Conservation (phyloP, 2,329 filamentous ascomycete species). For the Penicillium sp. region DNA sequence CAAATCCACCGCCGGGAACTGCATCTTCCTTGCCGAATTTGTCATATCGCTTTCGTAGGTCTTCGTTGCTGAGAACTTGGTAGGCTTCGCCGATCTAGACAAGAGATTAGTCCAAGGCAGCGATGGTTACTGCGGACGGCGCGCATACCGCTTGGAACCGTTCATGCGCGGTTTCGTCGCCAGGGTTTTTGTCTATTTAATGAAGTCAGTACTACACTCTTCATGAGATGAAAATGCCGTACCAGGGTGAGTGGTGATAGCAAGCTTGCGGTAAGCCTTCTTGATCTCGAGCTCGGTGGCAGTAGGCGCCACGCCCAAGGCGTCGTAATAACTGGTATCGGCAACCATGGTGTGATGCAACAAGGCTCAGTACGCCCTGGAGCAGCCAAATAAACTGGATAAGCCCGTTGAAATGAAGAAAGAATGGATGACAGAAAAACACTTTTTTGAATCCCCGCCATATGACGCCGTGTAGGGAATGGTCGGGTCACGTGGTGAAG, state of each 20-base stretch:
- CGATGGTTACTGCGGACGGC: neutral
- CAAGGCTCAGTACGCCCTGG: constrained; percentile 3
- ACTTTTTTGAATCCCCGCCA: neutral
- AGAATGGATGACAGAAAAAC: neutral
- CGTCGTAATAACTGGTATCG: constrained; percentile 84
- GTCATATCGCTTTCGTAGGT: constrained; percentile 88
- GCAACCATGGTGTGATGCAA: constrained; percentile 62
- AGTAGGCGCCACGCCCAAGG: constrained; percentile 74
- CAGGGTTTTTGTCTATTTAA: constrained; percentile 86
- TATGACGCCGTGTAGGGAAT: neutral
- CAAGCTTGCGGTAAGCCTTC: constrained; percentile 91
- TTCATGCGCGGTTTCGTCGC: constrained; percentile 86
- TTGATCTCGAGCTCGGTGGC: constrained; percentile 92
- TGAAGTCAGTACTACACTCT: neutral
- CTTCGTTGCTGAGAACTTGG: constrained; percentile 75
- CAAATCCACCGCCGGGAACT: constrained; percentile 84
- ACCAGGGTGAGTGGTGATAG: constrained; percentile 89
- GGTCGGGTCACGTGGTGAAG: constrained; percentile 1
- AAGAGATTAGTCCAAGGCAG: constrained; percentile 8
- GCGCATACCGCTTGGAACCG: constrained; percentile 78
- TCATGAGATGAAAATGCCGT: constrained; percentile 21
- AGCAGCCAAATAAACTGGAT: neutral
- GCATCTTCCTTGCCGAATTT: constrained; percentile 95
- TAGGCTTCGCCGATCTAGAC: constrained; percentile 63
- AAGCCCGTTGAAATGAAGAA: neutral